phyloP scores from a whole-genome alignment of 73 alveolate genomes.

The Paramecium sexaurelia region DNA sequence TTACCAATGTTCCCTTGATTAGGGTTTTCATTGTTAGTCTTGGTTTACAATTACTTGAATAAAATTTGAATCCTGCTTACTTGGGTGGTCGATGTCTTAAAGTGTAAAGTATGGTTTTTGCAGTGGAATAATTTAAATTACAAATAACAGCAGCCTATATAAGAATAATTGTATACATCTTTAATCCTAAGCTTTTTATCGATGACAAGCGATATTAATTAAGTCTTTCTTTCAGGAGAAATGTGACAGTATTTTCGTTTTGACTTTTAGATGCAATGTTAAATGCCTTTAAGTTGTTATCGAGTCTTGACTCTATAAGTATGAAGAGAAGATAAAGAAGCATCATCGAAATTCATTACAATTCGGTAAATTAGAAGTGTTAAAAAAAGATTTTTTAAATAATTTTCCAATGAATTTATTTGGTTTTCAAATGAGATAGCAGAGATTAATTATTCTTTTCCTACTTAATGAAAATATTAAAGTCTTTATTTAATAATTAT shows the following conservation, averaged over 20 bases:
- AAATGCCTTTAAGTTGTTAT: background rate
- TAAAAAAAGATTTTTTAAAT: background rate
- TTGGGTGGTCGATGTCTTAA: background rate
- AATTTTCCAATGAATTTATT: background rate
- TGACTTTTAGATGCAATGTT: background rate
- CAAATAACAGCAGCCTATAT: constrained; percentile 37
- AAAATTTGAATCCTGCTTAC: background rate
- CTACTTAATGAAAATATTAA: background rate
- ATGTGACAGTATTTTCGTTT: constrained; percentile 54
- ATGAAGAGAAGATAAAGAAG: background rate
- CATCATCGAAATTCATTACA: background rate
- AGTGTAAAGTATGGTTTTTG: constrained; percentile 45
- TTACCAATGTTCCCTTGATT: background rate
- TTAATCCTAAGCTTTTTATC: constrained; percentile 18
- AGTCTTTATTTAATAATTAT: background rate
- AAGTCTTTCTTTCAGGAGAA: background rate
- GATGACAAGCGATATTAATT: background rate
- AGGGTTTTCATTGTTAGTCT: background rate
- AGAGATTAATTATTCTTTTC: background rate
- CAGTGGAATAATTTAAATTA: constrained; percentile 53
- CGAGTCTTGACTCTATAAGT: constrained; percentile 42
- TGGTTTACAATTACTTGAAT: background rate
- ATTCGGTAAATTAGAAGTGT: background rate
- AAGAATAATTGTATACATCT: background rate
- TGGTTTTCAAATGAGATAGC: background rate